A percentile compares a stretch with the other conserved stretches of the same genome.
These are phyloP conservation scores for Dipteronia sinensis DNA, from an alignment of 345 rosid genomes.

Conservation along the genomic window DNA sequence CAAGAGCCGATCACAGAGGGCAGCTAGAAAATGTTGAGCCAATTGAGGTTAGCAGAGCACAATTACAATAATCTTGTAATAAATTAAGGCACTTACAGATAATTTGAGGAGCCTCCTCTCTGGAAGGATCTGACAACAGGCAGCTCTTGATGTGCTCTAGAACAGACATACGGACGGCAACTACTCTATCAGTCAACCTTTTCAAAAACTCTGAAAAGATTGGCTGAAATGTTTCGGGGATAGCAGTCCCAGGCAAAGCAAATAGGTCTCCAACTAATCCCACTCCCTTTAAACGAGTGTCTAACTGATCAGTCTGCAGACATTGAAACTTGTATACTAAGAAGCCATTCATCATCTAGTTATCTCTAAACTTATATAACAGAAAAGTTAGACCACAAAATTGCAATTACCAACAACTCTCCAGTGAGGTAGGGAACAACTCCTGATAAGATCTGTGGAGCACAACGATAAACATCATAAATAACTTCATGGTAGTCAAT, in stretches of 20 bases:
- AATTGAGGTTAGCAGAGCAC: conserved; percentile 21
- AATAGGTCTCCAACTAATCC: conserved; percentile 84
- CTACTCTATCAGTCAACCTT: conserved; percentile 93
- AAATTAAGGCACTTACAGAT: conserved; percentile 52
- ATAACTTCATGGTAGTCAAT: conserved; percentile 91
- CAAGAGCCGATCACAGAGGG: conserved; percentile 91
- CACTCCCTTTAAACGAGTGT: conserved; percentile 87
- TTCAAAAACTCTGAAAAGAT: conserved; percentile 87
- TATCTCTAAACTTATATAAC: not conserved
- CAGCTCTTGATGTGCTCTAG: conserved; percentile 87
- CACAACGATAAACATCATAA: conserved; percentile 76
- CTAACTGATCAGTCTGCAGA: conserved; percentile 86
- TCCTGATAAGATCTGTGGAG: conserved; percentile 85
- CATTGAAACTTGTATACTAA: conserved; percentile 25
- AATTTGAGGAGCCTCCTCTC: conserved; percentile 82
- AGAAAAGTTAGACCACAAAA: conserved; percentile 16
- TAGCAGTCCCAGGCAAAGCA: conserved; percentile 67
- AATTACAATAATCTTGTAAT: conserved; percentile 20
- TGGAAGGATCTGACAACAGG: conserved; percentile 67
- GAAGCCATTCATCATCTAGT: conserved; percentile 18
- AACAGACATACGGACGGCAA: conserved; percentile 79
- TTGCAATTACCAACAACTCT: conserved; percentile 80
- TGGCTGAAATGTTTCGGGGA: conserved; percentile 74
- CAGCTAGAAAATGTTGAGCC: conserved; percentile 56
- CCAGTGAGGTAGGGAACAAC: conserved; percentile 90